Evolutionary conservation across 192 early-diverging fungal genomes (phyloP), one percentile per base, ranked within the genome.

Genomic region (Oehlia diaphana): DNA sequence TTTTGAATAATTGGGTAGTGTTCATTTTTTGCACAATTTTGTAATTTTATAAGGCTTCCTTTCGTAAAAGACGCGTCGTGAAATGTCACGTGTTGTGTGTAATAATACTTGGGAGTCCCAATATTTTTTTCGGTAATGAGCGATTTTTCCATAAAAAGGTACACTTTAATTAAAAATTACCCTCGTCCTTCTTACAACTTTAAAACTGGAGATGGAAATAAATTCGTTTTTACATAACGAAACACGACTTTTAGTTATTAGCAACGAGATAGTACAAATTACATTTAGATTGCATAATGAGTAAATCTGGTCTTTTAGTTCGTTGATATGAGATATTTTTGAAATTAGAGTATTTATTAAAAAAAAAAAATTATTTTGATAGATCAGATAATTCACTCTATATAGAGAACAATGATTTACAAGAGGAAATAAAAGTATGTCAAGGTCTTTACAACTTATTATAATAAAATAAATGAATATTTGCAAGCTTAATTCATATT

Each of bases 11-110:
- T 69, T 16, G 35, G 33, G 67, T 39, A 69, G 67, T 69, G 44
- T 42, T 69, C 23, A 69, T 8, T 69, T 37, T 69, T 69, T 69
- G 67, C 10, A 69, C 67, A 69, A 19, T 66, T 66, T 26, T 21
- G 2, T 28, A 13, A 28, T 58, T 58, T 31, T 16, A 19, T 53
- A 53, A 2, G 3, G 35, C 3, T 35, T 35, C 3, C 3, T 26
- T 31, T 37, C 2, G 14, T 42, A 13, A 47, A 31, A 12, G 44
- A 47, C 50, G 50, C 50, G 50, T 58, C 13, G 16, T 58, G 16
- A 19, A 58, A 58, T 58, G 50, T 58, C 50, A 58, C 16, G 50
- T 58, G 50, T 2, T 50, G 0, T 2, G 12, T 31, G 31, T 31
- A 31, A 31, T 31, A 31, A 31, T 31, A 31, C 31, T 31, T 26